Percentiles rank a stretch among this genome's conserved stretches.
phyloP scores from a whole-genome alignment of 495 filamentous ascomycete genomes.

The Geopyxis carbonaria region DNA sequence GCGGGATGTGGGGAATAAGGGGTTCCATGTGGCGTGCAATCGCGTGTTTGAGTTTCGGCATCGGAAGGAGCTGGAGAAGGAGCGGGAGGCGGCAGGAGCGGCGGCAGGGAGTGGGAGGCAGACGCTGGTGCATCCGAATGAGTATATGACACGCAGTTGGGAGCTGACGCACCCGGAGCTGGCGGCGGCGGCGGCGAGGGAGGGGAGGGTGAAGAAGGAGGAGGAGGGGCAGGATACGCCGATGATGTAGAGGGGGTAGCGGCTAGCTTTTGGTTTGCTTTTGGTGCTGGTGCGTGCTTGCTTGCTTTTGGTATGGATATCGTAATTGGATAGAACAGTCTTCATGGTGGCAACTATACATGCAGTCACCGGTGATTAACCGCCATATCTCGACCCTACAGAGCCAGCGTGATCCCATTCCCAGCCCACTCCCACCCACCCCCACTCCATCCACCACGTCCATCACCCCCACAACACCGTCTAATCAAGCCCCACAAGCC shows the following conservation, averaged over 20 bases:
- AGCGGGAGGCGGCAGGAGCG: conserved; percentile 59
- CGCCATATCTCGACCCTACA: background rate
- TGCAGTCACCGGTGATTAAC: background rate
- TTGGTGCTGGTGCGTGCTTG: too few relatives aligned
- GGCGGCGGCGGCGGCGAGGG: conserved; percentile 5
- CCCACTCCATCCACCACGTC: background rate
- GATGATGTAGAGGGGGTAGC: conserved; percentile 2
- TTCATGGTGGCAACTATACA: background rate
- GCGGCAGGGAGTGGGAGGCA: conserved; percentile 71
- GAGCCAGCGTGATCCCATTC: background rate
- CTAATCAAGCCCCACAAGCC: background rate
- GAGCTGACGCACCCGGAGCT: conserved; percentile 55
- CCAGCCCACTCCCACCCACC: background rate
- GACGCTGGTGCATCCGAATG: conserved; percentile 94
- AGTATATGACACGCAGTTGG: conserved; percentile 90
- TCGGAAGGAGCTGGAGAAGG: conserved; percentile 71
- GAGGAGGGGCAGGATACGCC: conserved; percentile 1
- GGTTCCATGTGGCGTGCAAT: conserved; percentile 94
- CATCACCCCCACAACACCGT: background rate
- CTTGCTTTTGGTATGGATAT: background rate
- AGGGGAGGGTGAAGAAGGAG: conserved; percentile 2
- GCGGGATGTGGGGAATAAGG: conserved; percentile 72
- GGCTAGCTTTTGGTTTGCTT: too few relatives aligned
- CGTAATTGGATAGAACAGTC: background rate
- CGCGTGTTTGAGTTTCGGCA: conserved; percentile 82